Evolutionary conservation across 2,329 filamentous ascomycete genomes (phyloP).

Genomic region (Stagonosporopsis rhizophila): DNA sequence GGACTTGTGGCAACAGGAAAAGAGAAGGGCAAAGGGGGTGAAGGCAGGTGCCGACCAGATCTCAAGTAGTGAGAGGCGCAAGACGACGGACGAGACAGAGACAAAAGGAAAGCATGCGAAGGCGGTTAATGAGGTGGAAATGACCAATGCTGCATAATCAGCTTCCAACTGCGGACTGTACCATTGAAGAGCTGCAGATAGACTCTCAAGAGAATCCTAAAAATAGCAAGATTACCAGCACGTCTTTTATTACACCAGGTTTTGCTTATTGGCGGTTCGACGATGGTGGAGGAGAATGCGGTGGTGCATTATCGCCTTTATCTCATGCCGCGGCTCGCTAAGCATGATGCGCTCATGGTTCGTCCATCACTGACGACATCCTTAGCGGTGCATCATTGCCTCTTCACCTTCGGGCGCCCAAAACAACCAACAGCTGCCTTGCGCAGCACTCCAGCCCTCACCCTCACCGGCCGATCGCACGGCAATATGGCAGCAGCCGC

Average conservation of each 20-base stretch:
- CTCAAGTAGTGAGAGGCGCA: background rate
- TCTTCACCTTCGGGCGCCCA: background rate
- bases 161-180: background rate
- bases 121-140: background rate
- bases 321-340: conserved; percentile 8
- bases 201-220: too few species aligned
- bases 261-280: too few species aligned
- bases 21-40: background rate
- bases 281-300: background rate
- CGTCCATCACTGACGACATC: conserved; percentile 16
- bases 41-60: background rate
- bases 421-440: background rate
- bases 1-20: conserved; percentile 15
- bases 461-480: background rate
- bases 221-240: background rate
- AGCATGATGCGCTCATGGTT: conserved; percentile 9
- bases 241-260: too few species aligned
- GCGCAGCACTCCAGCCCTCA: background rate
- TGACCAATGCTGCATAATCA: background rate
- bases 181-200: too few species aligned
- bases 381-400: conserved; percentile 3
- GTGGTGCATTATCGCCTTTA: background rate
- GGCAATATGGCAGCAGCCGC: conserved; percentile 27
- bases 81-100: background rate
- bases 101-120: too few species aligned